These are phyloP conservation scores for Anthoceros angustus DNA, from an alignment of 225 moss, liverwort and hornwort species.

Conservation along the genomic window DNA sequence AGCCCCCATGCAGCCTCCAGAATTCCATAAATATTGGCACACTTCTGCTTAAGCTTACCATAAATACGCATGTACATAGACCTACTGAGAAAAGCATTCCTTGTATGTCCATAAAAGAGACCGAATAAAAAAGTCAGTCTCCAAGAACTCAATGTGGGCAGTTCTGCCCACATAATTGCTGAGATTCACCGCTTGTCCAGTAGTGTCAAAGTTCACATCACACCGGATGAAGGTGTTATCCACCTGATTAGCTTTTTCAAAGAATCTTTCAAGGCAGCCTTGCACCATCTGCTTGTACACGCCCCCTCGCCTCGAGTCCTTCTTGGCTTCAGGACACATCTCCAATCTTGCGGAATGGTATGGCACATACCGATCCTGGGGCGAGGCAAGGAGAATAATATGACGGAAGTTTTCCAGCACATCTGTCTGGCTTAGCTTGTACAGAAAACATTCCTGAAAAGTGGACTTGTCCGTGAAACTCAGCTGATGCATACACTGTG, in stretches of 20 bases:
- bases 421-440: background rate
- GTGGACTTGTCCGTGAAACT: constrained; percentile 1
- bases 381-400: constrained; percentile 1
- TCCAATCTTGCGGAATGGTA: background rate
- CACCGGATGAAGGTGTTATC: background rate
- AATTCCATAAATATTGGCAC: too few species aligned
- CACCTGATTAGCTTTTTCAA: background rate
- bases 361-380: background rate
- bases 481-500: constrained; percentile 2
- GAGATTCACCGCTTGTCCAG: background rate
- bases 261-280: background rate
- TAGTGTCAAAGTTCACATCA: constrained; percentile 3
- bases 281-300: constrained; percentile 3
- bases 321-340: constrained; percentile 4
- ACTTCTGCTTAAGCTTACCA: too few species aligned
- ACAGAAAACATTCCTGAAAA: background rate
- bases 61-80: background rate
- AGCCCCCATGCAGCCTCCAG: too few species aligned
- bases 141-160: background rate
- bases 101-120: background rate
- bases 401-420: constrained; percentile 1
- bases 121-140: background rate
- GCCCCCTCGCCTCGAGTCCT: background rate
- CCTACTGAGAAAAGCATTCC: constrained; percentile 1
- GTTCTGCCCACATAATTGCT: background rate